Base-by-base conservation (phyloP, 2,329 filamentous ascomycete species). In the Leptodontidium sp. region DNA sequence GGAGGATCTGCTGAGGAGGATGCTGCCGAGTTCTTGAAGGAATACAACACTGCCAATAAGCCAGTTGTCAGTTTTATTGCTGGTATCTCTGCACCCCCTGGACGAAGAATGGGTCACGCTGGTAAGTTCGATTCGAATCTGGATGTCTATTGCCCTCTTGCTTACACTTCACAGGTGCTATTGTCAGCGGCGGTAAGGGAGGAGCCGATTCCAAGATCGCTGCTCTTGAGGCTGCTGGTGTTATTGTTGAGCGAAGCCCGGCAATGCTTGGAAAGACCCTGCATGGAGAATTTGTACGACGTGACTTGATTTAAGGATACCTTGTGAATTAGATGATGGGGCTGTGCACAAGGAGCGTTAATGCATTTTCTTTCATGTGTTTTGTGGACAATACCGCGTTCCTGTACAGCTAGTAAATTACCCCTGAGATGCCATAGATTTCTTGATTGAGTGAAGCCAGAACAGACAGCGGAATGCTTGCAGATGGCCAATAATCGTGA, bases 41-140 rank as follows among this genome's bases (percentile, higher is more conserved):
- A 90, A 81, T 89, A 96, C 87, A 98, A 99, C 88, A 94, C 90
- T 70, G 86, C 90, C 81, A 92, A 94, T 79, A 99, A 98, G 90
- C 96, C 96, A 78, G 94, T 97, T 70, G 96, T 98, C 77, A 93
- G 92, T 83, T 99, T 99, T 85, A 98, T 98, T 78, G 96, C 96
- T 74, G 96, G 96, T 85, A 98, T 99, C 85, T 97, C 93, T 76
- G 96, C 96, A 74, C 96, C 96, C 67, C 94, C 96, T 43, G 96
- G 96, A 79, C 90, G 96, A 81, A 91, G 96, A 82, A 99, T 98
- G 96, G 96, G 96, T 77, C 96, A 99, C 87, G 96, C 96, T 75
- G 96, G 96, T 86, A 79, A 65, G 81, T 80, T 29, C 35, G 5
- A 32, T 26, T 4, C 11, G 38, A 26, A 12, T 9, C 21, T 52